Conservation (phyloP, 352 stramenopile species). For the Pythium rhizo-oryzae region DNA sequence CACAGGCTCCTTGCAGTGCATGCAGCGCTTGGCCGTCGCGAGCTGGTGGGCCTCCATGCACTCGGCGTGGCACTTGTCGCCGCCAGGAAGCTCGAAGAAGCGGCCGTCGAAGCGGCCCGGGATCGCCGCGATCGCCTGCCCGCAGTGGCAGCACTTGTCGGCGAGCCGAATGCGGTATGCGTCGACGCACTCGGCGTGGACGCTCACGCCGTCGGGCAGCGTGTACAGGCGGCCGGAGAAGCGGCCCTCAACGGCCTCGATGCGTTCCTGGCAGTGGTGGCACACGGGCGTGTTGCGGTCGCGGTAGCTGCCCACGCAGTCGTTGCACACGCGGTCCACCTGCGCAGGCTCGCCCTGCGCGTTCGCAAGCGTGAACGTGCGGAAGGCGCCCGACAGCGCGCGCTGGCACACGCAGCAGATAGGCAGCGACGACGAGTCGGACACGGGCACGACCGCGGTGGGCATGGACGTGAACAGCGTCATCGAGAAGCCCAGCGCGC, state of each 20-base stretch:
- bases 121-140: constrained; percentile 77
- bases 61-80: constrained; percentile 75
- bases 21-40: constrained; percentile 71
- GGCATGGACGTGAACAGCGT: constrained; percentile 36
- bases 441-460: constrained; percentile 35
- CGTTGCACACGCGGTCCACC: constrained; percentile 80
- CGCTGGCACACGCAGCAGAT: constrained; percentile 42
- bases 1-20: constrained; percentile 71
- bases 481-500: constrained; percentile 27
- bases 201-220: constrained; percentile 69
- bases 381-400: constrained; percentile 37
- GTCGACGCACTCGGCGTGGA: constrained; percentile 86
- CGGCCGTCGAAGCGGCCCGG: constrained; percentile 76
- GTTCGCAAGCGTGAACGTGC: constrained; percentile 34
- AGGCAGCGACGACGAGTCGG: constrained; percentile 36
- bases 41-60: constrained; percentile 83
- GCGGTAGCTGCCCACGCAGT: constrained; percentile 73
- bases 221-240: constrained; percentile 86
- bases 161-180: constrained; percentile 82
- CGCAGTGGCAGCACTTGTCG: constrained; percentile 83
- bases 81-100: constrained; percentile 75
- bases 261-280: constrained; percentile 72
- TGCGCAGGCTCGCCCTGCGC: constrained; percentile 30
- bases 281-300: constrained; percentile 78
- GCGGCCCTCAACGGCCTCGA: constrained; percentile 68